Percentiles rank a stretch among this genome's conserved stretches.
These are phyloP conservation scores for Leccinum truebloodii DNA, from an alignment of 768 basidiomycete species.

Conservation along the genomic window DNA sequence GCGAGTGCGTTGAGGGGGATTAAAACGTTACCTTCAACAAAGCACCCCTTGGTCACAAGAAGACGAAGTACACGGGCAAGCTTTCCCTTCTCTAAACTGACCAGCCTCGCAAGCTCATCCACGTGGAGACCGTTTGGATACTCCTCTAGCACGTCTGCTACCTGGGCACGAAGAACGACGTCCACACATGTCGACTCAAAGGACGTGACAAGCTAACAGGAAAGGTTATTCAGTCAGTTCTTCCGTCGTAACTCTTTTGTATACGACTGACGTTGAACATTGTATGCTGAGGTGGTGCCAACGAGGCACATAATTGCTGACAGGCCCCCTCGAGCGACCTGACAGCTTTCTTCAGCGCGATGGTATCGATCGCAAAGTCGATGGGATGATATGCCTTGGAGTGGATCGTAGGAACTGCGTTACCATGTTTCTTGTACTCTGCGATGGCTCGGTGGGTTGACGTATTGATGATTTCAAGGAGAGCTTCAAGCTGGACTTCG, in stretches of 20 bases:
- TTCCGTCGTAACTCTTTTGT: neutral
- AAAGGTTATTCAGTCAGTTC: neutral
- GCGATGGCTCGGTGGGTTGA: slow-evolving; percentile 27
- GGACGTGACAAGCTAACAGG: slow-evolving; percentile 14
- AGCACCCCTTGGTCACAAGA: slow-evolving; percentile 31
- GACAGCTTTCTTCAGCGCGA: slow-evolving; percentile 27
- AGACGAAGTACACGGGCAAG: slow-evolving; percentile 33
- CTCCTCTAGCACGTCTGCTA: slow-evolving; percentile 10
- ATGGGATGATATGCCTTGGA: slow-evolving; percentile 25
- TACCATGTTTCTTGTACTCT: slow-evolving; percentile 26
- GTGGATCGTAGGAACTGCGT: slow-evolving; percentile 26
- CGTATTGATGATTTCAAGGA: slow-evolving; percentile 34
- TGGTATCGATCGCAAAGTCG: slow-evolving; percentile 22
- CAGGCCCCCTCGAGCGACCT: slow-evolving; percentile 28
- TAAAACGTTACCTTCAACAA: neutral
- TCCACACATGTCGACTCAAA: slow-evolving; percentile 29
- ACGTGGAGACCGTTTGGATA: slow-evolving; percentile 31
- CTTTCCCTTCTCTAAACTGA: slow-evolving; percentile 29
- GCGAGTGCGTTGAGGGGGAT: neutral
- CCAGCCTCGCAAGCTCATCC: slow-evolving; percentile 24
- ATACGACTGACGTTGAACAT: slow-evolving; percentile 23
- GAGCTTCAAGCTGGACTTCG: slow-evolving; percentile 10
- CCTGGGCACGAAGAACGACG: neutral
- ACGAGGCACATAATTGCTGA: slow-evolving; percentile 28
- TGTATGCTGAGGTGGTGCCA: slow-evolving; percentile 31